Evolutionary conservation across 2,329 filamentous ascomycete species (phyloP).

Genomic region (Beauveria scarabaeidicola): DNA sequence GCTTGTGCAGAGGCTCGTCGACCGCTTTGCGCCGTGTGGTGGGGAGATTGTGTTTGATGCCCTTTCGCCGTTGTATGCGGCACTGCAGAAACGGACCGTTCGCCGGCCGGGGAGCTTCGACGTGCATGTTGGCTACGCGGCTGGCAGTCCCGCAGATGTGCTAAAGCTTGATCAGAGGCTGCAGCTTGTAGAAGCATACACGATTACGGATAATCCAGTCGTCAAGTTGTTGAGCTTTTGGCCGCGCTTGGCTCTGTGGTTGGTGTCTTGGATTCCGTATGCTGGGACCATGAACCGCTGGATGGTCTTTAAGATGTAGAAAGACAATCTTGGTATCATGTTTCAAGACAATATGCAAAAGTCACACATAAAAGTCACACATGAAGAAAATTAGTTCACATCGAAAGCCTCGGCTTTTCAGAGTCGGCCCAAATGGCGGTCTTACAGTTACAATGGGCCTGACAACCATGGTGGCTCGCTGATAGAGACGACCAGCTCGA

Average conservation of each 20-base stretch:
- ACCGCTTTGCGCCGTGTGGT: constrained; percentile 16
- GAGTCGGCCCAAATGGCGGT: not conserved
- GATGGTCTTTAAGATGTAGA: not conserved
- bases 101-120: not conserved
- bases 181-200: not conserved
- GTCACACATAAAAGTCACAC: too few relatives aligned
- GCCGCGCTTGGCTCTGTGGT: not conserved
- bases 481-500: not conserved
- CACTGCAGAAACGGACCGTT: not conserved
- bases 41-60: constrained; percentile 22
- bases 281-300: not conserved
- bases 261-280: constrained; percentile 3
- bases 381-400: too few relatives aligned
- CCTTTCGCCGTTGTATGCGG: not conserved
- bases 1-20: constrained; percentile 18
- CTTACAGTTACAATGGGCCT: not conserved
- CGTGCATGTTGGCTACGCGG: not conserved
- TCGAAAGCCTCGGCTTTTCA: too few relatives aligned
- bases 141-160: not conserved
- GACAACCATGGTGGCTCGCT: not conserved
- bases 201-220: not conserved
- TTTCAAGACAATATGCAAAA: not conserved
- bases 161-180: not conserved
- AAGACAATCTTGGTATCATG: not conserved
- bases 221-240: not conserved